Evolutionary conservation across 2,329 filamentous ascomycete genomes (phyloP).

Genomic region (Orbilia ellipsospora): DNA sequence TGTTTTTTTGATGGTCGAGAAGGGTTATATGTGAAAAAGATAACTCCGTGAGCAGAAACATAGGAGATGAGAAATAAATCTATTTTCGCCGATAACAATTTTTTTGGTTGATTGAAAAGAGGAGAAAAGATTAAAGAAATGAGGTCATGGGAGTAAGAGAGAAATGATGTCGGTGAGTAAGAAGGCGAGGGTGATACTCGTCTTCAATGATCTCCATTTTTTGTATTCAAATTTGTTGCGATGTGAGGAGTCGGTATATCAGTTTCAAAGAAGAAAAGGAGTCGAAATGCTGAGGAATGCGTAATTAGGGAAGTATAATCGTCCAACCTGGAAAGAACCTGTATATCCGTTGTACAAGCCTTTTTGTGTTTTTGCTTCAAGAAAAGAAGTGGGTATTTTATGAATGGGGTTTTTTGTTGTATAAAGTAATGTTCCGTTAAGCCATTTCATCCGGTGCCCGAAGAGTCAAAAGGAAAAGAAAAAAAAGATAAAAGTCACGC

Average conservation of each 20-base stretch:
- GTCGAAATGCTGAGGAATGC: slow-evolving; percentile 48
- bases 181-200: slow-evolving; percentile 53
- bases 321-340: slow-evolving; percentile 44
- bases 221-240: slow-evolving; percentile 10
- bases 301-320: slow-evolving; percentile 55
- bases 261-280: slow-evolving; percentile 39
- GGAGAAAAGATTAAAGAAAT: slow-evolving; percentile 25
- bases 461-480: slow-evolving; percentile 36
- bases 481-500: slow-evolving; percentile 24
- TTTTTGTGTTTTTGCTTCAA: slow-evolving; percentile 5
- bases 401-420: slow-evolving; percentile 39
- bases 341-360: slow-evolving; percentile 16
- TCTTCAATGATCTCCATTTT: slow-evolving; percentile 57
- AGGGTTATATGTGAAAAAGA: slow-evolving; percentile 14
- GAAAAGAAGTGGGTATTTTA: slow-evolving; percentile 17
- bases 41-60: slow-evolving; percentile 47
- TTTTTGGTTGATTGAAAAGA: slow-evolving; percentile 23
- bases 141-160: slow-evolving; percentile 28
- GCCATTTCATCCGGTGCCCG: slow-evolving; percentile 55
- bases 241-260: too few relatives aligned
- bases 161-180: slow-evolving; percentile 27
- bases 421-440: slow-evolving; percentile 50
- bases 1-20: slow-evolving; percentile 26
- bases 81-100: slow-evolving; percentile 46
- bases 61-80: slow-evolving; percentile 46